A percentile compares a stretch with the other conserved stretches of the same genome.
Evolutionary conservation across 352 stramenopile genomes (phyloP).

Genomic region (Lagenidium sp.): DNA sequence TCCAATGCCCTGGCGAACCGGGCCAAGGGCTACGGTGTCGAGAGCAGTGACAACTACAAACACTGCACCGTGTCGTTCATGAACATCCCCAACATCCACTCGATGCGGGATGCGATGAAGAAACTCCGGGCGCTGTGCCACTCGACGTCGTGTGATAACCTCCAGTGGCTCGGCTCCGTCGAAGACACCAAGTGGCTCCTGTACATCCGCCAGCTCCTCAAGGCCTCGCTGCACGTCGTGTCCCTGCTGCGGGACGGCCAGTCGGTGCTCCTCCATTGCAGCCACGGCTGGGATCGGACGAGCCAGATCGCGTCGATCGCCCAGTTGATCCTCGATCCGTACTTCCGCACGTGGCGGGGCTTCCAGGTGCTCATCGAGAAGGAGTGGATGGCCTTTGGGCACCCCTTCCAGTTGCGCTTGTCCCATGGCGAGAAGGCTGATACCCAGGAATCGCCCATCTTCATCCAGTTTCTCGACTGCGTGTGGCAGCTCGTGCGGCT

Average conservation of each 20-base stretch:
- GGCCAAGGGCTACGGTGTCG: conserved; percentile 91
- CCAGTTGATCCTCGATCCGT: conserved; percentile 69
- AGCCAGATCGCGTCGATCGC: conserved; percentile 82
- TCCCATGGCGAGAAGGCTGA: conserved; percentile 73
- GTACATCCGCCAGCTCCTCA: conserved; percentile 92
- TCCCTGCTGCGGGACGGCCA: conserved; percentile 86
- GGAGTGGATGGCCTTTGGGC: conserved; percentile 76
- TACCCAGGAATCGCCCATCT: conserved; percentile 77
- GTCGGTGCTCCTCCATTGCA: conserved; percentile 78
- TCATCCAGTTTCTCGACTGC: conserved; percentile 82
- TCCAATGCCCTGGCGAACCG: conserved; percentile 68
- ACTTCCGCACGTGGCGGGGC: conserved; percentile 66
- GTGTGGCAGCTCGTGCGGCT: conserved; percentile 84
- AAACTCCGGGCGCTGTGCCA: conserved; percentile 61
- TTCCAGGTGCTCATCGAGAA: conserved; percentile 83
- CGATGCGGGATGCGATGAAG: conserved; percentile 91
- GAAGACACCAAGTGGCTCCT: conserved; percentile 97
- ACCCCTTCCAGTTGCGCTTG: conserved; percentile 73
- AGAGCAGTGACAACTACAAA: conserved; percentile 95
- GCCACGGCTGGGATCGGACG: conserved; percentile 83
- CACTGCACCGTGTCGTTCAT: conserved; percentile 94
- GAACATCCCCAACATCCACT: conserved; percentile 99
- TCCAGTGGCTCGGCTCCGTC: conserved; percentile 87
- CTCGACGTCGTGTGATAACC: conserved; percentile 85
- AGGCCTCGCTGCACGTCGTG: conserved; percentile 87